Evolutionary conservation across 2,329 filamentous ascomycete species (phyloP), one percentile per base, ranked within the genome.

Genomic region (Cytospora schulzeri): DNA sequence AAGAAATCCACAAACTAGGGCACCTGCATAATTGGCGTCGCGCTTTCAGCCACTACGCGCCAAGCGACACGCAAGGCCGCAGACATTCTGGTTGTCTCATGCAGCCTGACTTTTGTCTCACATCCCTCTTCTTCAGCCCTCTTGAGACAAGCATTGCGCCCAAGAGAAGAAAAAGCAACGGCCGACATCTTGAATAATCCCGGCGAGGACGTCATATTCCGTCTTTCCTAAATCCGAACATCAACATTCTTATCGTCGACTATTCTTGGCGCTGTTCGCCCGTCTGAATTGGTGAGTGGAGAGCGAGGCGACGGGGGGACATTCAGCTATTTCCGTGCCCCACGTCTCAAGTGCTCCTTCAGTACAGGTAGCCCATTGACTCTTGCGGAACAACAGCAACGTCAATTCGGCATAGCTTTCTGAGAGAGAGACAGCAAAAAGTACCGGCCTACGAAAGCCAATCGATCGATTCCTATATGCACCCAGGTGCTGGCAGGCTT

Each of bases 21-120:
- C 33, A 50, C n/a, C 60, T 62, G 60, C 60, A 56, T 62, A 19
- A 24, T n/a, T 41, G 50, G 22, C 17, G 35, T 41, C 50, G 60
- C 60, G 45, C 45, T 58, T 29, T 51, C 54, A 53, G 33, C 48
- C 33, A 38, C 38, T 52, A 38, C 54, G 60, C 60, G 45, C 56
- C 60, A 51, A 33, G 52, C 52, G 35, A 50, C 41, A 38, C 60
- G 60, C 61, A 64, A 55, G 52, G 62, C 57, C 52, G 57, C 62
- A 64, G 54, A 57, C 61, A 45, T 45, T 53, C 26, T 53, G 24
- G 31, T 57, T 52, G 65, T 66, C 61, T 65, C 65, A 65, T 60
- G 62, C 65, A 66, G 65, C 62, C 58, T 58, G 41, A 26, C 54
- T 15, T 35, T 22, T 35, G 51, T 53, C 28, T 53, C 26, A 53